Evolutionary conservation across 2,329 filamentous ascomycete species (phyloP).

Genomic region (Beauveria varroae): DNA sequence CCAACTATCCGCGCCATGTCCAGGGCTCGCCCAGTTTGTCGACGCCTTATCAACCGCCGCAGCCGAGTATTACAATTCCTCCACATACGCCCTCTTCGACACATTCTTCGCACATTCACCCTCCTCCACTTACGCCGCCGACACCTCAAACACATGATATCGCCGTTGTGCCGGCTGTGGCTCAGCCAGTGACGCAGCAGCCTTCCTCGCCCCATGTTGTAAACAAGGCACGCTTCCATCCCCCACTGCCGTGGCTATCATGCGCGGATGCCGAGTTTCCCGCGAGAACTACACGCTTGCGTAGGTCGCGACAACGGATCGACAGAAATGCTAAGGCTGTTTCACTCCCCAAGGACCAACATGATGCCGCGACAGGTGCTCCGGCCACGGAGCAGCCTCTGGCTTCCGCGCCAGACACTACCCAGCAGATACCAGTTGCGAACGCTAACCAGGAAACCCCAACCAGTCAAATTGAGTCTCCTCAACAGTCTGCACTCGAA

Average conservation of each 20-base stretch:
- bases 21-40: slow-evolving; percentile 47
- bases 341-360: slow-evolving; percentile 34
- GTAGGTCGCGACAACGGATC: slow-evolving; percentile 35
- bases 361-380: slow-evolving; percentile 21
- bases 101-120: slow-evolving; percentile 35
- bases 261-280: slow-evolving; percentile 45
- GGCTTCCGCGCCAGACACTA: background rate
- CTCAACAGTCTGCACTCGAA: slow-evolving; percentile 10
- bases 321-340: slow-evolving; percentile 30
- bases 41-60: slow-evolving; percentile 49
- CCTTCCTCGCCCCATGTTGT: background rate
- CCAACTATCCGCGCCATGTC: slow-evolving; percentile 41
- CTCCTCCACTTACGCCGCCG: slow-evolving; percentile 40
- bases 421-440: background rate
- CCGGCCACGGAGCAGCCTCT: background rate
- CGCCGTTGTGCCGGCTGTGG: slow-evolving; percentile 17
- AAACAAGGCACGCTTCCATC: slow-evolving; percentile 30
- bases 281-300: slow-evolving; percentile 26
- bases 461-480: background rate
- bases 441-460: background rate
- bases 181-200: slow-evolving; percentile 9
- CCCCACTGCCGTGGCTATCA: slow-evolving; percentile 52
- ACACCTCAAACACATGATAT: slow-evolving; percentile 33
- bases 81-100: slow-evolving; percentile 48
- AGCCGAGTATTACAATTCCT: slow-evolving; percentile 33